phyloP scores from a whole-genome alignment of 192 early-diverging fungal species.

The Podochytrium sp. region DNA sequence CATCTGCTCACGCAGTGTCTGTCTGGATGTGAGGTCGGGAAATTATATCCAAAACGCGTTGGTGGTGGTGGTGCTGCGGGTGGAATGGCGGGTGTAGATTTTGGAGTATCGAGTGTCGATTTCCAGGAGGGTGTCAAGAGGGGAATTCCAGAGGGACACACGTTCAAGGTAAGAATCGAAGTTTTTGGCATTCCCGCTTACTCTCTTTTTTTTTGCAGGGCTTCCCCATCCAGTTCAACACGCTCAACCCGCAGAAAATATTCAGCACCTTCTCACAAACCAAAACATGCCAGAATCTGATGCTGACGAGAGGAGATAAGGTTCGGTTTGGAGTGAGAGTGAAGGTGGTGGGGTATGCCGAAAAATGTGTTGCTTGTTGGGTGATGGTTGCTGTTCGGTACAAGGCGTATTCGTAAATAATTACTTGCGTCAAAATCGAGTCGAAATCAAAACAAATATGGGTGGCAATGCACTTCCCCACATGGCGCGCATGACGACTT shows the following conservation, averaged over 20 bases:
- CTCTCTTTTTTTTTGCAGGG: slow-evolving; percentile 28
- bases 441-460: no score
- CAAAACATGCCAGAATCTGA: slow-evolving; percentile 36
- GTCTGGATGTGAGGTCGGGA: slow-evolving; percentile 28
- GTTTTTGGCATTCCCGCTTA: no score
- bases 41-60: background rate
- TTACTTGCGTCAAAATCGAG: no score
- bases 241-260: slow-evolving; percentile 33
- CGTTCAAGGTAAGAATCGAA: slow-evolving; percentile 30
- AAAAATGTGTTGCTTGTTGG: slow-evolving; percentile 44
- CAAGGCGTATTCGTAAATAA: slow-evolving; percentile 1
- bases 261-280: slow-evolving; percentile 25
- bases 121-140: slow-evolving; percentile 34
- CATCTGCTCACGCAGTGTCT: slow-evolving; percentile 32
- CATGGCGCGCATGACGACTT: no score
- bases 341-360: slow-evolving; percentile 38
- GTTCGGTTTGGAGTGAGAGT: slow-evolving; percentile 43
- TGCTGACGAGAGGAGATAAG: slow-evolving; percentile 46
- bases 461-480: no score
- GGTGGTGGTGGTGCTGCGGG: background rate
- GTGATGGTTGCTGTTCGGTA: slow-evolving; percentile 46
- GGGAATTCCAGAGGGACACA: slow-evolving; percentile 37
- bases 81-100: background rate
- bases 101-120: slow-evolving; percentile 12
- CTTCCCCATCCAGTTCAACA: slow-evolving; percentile 39